A percentile compares a stretch with the other conserved stretches of the same genome.
phyloP scores from a whole-genome alignment of 2,329 filamentous ascomycete species.

The Phialophora chinensis region DNA sequence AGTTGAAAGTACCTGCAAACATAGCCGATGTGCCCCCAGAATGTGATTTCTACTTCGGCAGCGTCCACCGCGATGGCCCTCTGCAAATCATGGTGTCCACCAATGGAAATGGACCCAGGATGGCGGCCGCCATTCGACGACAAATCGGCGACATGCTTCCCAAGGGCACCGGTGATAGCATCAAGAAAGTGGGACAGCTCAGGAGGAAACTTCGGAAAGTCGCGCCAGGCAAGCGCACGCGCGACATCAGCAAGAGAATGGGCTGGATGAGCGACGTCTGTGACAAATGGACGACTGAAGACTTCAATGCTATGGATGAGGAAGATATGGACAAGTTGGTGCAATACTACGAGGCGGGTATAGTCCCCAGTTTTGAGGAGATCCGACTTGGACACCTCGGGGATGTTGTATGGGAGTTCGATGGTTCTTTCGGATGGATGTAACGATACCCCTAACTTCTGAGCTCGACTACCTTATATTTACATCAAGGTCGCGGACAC shows the following conservation, averaged over 20 bases:
- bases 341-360: constrained; percentile 66
- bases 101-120: constrained; percentile 90
- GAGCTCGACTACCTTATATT: not conserved
- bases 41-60: constrained; percentile 99
- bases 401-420: constrained; percentile 39
- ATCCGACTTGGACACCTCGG: constrained; percentile 41
- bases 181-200: constrained; percentile 80
- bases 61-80: constrained; percentile 90
- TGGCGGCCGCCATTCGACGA: constrained; percentile 84
- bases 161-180: constrained; percentile 79
- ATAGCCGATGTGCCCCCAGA: constrained; percentile 96
- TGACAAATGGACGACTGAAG: constrained; percentile 82
- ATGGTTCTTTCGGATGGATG: constrained; percentile 40
- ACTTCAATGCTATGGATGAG: constrained; percentile 81
- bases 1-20: constrained; percentile 82
- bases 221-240: constrained; percentile 62
- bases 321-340: constrained; percentile 85
- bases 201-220: constrained; percentile 78
- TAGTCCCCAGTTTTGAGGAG: constrained; percentile 47
- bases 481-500: not conserved
- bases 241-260: constrained; percentile 43
- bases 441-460: constrained; percentile 7
- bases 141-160: constrained; percentile 81
- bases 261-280: constrained; percentile 88
- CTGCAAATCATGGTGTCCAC: constrained; percentile 99